Base-by-base conservation (phyloP, 495 filamentous ascomycete species). In the Pseudomonodictys pantanalensis region DNA sequence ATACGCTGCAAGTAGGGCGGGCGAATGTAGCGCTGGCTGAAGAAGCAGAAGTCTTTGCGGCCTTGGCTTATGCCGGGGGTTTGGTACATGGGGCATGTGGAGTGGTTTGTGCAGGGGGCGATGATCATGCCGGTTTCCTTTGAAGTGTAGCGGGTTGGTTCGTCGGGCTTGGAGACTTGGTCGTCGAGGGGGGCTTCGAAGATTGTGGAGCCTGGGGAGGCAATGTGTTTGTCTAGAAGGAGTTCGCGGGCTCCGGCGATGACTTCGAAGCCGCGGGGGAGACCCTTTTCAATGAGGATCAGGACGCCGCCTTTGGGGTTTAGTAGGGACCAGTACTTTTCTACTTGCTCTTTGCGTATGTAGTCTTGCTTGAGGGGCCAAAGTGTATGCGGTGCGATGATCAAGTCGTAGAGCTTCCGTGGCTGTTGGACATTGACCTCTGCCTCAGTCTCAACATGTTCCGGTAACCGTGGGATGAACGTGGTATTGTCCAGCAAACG, bases 91-190 rank as follows among this genome's bases (percentile, higher is more conserved):
- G 93, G 93, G 65, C 93, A 98, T 52, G 81, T 82, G 1, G 71
- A 74, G 70, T 97, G 95, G 73, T 91, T 96, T 1, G 93, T 98
- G 72, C 93, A 98, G 0, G 93, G 93, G 0, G 95, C 93, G 58
- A 98, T 80, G 64, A 98, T 97, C 85, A 92, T 91, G 60, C 91
- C 93, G 1, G 79, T 72, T 60, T 93, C 90, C 61, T 88, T 88
- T 23, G 73, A 50, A 1, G 76, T 65, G 20, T 73, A 70, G 2
- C 69, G n/a, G 29, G 60, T 26, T 53, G 50, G 35, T 74, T 77
- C 41, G 74, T 76, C 38, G 77, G 70, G 25, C 72, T 55, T 39
- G 10, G 46, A 54, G 1, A 30, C 24, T 9, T 59, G 56, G 20
- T 62, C 56, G 46, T 72, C 54, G 9, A 60, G 2, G 23, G 33